Evolutionary conservation across 202 grass and related monocot genomes (phyloP).

Genomic region (Miscanthus sacchariflorus): DNA sequence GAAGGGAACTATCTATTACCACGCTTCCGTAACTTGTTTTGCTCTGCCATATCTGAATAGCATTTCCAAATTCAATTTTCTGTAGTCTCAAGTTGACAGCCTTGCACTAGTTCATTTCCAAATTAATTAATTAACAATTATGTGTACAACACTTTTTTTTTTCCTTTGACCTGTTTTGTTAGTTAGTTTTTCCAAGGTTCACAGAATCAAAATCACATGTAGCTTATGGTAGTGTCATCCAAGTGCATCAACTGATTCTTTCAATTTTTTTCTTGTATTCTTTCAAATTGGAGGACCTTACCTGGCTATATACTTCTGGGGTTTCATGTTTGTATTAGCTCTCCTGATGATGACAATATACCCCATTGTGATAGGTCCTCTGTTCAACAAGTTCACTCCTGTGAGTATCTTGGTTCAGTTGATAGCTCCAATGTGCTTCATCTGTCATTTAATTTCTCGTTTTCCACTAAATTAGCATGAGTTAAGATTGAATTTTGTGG

Average conservation of each 20-base stretch:
- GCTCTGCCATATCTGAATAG: too few relatives aligned
- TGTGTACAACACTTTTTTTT: neutral
- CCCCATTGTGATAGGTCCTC: slow-evolving; percentile 84
- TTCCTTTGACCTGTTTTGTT: neutral
- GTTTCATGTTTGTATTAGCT: slow-evolving; percentile 92
- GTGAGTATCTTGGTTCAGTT: slow-evolving; percentile 59
- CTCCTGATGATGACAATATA: slow-evolving; percentile 97
- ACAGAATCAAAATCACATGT: slow-evolving; percentile 1
- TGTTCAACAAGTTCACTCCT: slow-evolving; percentile 98
- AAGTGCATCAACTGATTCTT: slow-evolving; percentile 16
- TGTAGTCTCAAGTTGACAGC: too few relatives aligned
- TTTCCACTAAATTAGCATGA: too few relatives aligned
- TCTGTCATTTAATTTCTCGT: too few relatives aligned
- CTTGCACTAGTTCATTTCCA: neutral
- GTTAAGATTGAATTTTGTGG: too few relatives aligned
- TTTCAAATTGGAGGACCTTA: slow-evolving; percentile 95
- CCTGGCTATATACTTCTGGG: slow-evolving; percentile 97
- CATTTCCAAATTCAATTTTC: too few relatives aligned
- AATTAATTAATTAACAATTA: slow-evolving; percentile 35
- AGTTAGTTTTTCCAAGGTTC: neutral
- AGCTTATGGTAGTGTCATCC: neutral
- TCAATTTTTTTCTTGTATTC: slow-evolving; percentile 26
- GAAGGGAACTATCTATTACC: slow-evolving; percentile 91
- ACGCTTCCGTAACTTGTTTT: too few relatives aligned
- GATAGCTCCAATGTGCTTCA: neutral